Percentiles rank a stretch among this genome's conserved stretches.
phyloP scores from a whole-genome alignment of 2,329 filamentous ascomycete genomes.

The Aspergillus tamarii region DNA sequence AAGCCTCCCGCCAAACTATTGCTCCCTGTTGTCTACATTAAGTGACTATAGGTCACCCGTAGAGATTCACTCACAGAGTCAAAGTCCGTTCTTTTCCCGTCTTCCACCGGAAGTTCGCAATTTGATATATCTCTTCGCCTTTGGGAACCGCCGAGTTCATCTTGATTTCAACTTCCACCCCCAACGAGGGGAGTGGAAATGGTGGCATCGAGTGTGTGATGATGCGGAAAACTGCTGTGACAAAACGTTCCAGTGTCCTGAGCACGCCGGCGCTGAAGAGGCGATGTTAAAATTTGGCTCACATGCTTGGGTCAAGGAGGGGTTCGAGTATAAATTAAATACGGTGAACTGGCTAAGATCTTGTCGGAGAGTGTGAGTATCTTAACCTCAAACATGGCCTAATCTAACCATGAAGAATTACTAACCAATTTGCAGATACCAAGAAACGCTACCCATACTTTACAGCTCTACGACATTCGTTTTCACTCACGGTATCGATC shows the following conservation, averaged over 20 bases:
- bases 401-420: too few relatives aligned
- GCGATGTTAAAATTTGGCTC: slow-evolving; percentile 13
- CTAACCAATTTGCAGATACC: not conserved
- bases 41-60: not conserved
- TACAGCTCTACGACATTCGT: slow-evolving; percentile 15
- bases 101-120: slow-evolving; percentile 13
- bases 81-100: slow-evolving; percentile 11
- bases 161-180: slow-evolving; percentile 12
- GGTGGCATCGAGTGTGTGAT: slow-evolving; percentile 18
- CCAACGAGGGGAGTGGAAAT: slow-evolving; percentile 4
- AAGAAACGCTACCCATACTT: slow-evolving; percentile 1
- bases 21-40: not conserved
- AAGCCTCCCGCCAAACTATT: slow-evolving; percentile 5
- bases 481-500: slow-evolving; percentile 17
- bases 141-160: slow-evolving; percentile 14
- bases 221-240: slow-evolving; percentile 9
- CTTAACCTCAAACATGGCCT: too few relatives aligned
- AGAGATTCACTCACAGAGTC: not conserved
- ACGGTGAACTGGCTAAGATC: slow-evolving; percentile 12
- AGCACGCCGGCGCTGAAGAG: slow-evolving; percentile 13
- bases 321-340: slow-evolving; percentile 15
- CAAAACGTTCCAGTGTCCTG: slow-evolving; percentile 13
- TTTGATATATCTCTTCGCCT: slow-evolving; percentile 7
- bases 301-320: slow-evolving; percentile 9
- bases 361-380: slow-evolving; percentile 11